Evolutionary conservation across 164 flowering plant species (phyloP).

Genomic region (Liriodendron chinense): DNA sequence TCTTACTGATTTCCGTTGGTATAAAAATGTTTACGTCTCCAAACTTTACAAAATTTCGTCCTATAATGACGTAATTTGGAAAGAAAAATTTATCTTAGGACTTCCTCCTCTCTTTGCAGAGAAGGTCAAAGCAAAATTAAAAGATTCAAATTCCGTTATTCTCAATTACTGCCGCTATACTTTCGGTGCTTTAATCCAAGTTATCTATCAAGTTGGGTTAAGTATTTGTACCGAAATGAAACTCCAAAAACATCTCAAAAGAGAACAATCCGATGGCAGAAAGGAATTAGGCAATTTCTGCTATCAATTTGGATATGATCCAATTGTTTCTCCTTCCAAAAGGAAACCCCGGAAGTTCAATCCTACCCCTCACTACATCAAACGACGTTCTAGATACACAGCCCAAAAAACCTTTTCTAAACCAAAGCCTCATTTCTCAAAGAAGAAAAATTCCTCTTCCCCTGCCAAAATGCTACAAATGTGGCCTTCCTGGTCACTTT

Average conservation of each 20-base stretch:
- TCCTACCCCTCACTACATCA: not conserved
- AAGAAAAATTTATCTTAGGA: not conserved
- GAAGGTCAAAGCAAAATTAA: not conserved
- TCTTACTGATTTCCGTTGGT: not conserved
- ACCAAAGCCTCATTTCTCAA: not conserved
- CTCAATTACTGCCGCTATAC: not conserved
- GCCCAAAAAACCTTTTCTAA: not conserved
- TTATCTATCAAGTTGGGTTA: not conserved
- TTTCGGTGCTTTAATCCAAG: not conserved
- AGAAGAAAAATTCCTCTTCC: not conserved
- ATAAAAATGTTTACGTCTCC: not conserved
- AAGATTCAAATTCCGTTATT: not conserved
- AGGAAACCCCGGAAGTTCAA: not conserved
- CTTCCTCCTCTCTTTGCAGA: not conserved
- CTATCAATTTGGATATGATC: not conserved
- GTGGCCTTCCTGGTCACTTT: too few relatives aligned
- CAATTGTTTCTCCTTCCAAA: not conserved
- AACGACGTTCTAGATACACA: not conserved
- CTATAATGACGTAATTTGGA: not conserved
- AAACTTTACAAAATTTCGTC: not conserved
- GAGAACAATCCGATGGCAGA: not conserved
- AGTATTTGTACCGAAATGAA: not conserved
- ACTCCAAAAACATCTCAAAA: not conserved
- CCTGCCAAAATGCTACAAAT: too few relatives aligned
- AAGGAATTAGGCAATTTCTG: not conserved